Evolutionary conservation across 1,284 basidiomycete genomes (phyloP), one percentile per base, ranked within the genome.

Genomic region (Thecaphora thlaspeos): DNA sequence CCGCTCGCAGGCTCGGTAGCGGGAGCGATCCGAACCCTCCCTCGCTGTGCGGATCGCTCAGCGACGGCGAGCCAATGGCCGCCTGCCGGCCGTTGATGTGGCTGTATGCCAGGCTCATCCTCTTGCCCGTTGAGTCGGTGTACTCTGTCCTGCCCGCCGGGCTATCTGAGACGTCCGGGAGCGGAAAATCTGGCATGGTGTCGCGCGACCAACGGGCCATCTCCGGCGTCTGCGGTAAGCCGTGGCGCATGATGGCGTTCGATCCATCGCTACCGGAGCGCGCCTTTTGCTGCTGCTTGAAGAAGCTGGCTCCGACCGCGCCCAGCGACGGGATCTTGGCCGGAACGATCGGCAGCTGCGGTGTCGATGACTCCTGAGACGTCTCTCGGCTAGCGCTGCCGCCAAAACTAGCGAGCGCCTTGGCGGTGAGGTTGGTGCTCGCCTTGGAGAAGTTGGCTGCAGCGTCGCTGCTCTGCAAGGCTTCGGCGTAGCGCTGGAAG

Each of bases 361-460:
- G n/a, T n/a, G n/a, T n/a, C n/a, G n/a, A n/a, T 57, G 55, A 12
- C 14, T 54, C 55, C 9, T 68, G 58, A 0, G 57, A 66, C n/a
- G 68, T 45, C 40, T 64, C 63, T 30, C 66, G 63, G 42, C 57
- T 63, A n/a, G n/a, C n/a, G n/a, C n/a, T n/a, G n/a, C n/a, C n/a
- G 8, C 50, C 54, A 43, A 68, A 72, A n/a, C 55, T 58, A 9
- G 56, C 64, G 52, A 74, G 49, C 2, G 74, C 71, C 45, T 67
- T 72, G 14, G 74, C 75, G 2, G 69, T 71, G 22, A 69, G 54
- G 42, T 77, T 76, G 0, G 75, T 73, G 46, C 71, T 63, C 1
- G 67, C 68, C 44, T 77, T 77, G 39, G 70, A 70, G 7, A 77
- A 37, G 32, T 59, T 71, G 18, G 75, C 75, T 2, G 70, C 74